Evolutionary conservation across 169 alveolate species (phyloP).

Genomic region (Pseudocohnilembus persalinus): DNA sequence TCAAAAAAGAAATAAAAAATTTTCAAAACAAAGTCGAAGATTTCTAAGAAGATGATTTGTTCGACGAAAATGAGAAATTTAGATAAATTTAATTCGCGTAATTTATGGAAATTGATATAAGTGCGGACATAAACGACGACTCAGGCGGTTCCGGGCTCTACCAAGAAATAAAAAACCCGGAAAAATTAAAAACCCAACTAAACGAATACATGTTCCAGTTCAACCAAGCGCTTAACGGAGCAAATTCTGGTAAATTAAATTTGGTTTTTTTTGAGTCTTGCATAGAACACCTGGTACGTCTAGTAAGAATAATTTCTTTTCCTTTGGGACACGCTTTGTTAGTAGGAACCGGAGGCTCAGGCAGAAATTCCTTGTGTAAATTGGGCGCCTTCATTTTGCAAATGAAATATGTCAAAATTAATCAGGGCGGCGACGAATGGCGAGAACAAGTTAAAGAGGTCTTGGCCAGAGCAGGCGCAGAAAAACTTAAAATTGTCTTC

Average conservation of each 20-base stretch:
- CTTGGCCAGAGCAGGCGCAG: slow-evolving; percentile 54
- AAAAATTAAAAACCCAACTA: background rate
- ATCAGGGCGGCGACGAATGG: slow-evolving; percentile 28
- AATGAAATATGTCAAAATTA: background rate
- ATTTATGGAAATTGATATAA: no score
- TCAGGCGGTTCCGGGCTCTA: no score
- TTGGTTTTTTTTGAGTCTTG: slow-evolving; percentile 80
- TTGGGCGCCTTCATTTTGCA: background rate
- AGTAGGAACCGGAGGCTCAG: slow-evolving; percentile 88
- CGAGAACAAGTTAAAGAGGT: slow-evolving; percentile 58
- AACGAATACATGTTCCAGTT: background rate
- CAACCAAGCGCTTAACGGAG: background rate
- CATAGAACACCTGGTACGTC: slow-evolving; percentile 75
- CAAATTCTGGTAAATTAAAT: slow-evolving; percentile 51
- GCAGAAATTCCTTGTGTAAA: slow-evolving; percentile 73
- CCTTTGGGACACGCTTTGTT: slow-evolving; percentile 77
- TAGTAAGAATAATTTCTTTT: slow-evolving; percentile 69
- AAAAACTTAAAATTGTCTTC: slow-evolving; percentile 41
- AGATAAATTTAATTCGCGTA: slow-evolving; percentile 44
- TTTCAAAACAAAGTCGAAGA: background rate
- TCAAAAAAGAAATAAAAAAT: background rate
- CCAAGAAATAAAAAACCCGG: background rate
- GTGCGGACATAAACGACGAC: no score
- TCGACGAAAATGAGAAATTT: no score
- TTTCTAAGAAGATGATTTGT: background rate